These are phyloP conservation scores for Ceratobasidium sp. DNA, from an alignment of 1,284 basidiomycete genomes.

Conservation along the genomic window DNA sequence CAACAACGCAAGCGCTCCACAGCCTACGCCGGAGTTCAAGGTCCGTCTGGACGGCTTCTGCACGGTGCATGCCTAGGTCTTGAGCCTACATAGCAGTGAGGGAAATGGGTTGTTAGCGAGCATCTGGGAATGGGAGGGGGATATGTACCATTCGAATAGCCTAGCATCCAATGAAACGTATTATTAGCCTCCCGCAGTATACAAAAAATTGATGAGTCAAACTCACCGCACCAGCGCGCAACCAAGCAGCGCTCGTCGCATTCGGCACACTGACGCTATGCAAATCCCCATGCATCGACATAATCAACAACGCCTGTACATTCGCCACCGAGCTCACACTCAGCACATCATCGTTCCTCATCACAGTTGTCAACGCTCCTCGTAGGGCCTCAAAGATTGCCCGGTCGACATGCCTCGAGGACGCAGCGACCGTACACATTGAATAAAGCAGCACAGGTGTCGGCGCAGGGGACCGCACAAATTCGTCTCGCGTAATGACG, in stretches of 20 bases:
- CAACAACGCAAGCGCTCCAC: conserved; percentile 91
- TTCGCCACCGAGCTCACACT: conserved; percentile 88
- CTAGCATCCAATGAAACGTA: conserved; percentile 15
- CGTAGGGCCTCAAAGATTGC: conserved; percentile 86
- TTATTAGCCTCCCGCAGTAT: conserved; percentile 26
- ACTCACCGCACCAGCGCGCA: conserved; percentile 67
- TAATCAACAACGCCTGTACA: conserved; percentile 87
- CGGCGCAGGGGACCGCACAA: conserved; percentile 66
- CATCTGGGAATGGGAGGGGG: conserved; percentile 41
- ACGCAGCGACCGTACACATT: conserved; percentile 91
- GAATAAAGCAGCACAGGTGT: conserved; percentile 88
- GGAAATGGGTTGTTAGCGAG: conserved; percentile 45
- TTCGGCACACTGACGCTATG: conserved; percentile 82
- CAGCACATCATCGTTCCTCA: conserved; percentile 90
- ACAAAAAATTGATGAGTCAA: background rate
- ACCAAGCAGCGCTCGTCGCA: conserved; percentile 80
- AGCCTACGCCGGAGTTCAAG: conserved; percentile 85
- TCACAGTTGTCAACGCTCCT: conserved; percentile 83
- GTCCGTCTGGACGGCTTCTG: conserved; percentile 78
- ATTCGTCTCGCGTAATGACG: conserved; percentile 83
- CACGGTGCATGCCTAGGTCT: conserved; percentile 90
- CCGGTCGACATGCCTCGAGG: conserved; percentile 83
- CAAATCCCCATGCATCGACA: conserved; percentile 82
- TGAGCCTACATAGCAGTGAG: conserved; percentile 69
- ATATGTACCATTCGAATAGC: conserved; percentile 84